phyloP scores from a whole-genome alignment of 306 rosid species.

The Prunus armeniaca region DNA sequence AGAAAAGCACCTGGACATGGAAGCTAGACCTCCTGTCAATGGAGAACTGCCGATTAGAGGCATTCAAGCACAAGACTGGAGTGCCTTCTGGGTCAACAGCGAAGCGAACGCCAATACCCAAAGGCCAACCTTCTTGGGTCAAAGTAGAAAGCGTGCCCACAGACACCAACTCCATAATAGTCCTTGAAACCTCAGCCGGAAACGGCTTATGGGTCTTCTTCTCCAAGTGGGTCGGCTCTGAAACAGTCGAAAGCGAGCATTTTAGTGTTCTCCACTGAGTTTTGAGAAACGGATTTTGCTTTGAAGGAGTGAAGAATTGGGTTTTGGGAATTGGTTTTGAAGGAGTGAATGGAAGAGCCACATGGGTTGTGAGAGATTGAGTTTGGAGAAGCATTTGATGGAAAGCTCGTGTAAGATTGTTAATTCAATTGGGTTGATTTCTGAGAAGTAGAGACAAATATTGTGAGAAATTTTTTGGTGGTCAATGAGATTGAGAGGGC shows the following conservation, averaged over 20 bases:
- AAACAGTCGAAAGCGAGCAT: conserved; percentile 54
- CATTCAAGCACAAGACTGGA: conserved; percentile 63
- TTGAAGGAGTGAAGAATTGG: conserved; percentile 15
- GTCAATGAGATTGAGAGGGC: neutral
- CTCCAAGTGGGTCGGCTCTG: conserved; percentile 49
- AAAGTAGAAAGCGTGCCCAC: conserved; percentile 69
- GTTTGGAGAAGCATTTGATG: conserved; percentile 56
- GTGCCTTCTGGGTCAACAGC: conserved; percentile 73
- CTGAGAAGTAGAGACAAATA: neutral
- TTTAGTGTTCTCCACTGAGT: conserved; percentile 24
- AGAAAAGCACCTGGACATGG: conserved; percentile 68
- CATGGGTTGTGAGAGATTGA: conserved; percentile 32
- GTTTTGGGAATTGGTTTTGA: conserved; percentile 19
- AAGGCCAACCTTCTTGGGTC: conserved; percentile 61
- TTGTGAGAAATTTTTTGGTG: neutral
- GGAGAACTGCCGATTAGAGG: conserved; percentile 24
- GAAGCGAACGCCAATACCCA: conserved; percentile 74
- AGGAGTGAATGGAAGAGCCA: conserved; percentile 30
- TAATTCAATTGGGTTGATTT: neutral
- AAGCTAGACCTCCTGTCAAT: conserved; percentile 54
- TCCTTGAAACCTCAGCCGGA: conserved; percentile 86
- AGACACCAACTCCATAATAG: conserved; percentile 70
- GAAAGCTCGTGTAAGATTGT: neutral
- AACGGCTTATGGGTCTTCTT: conserved; percentile 47
- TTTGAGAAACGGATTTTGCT: conserved; percentile 23